These are phyloP conservation scores for Meredithiella fracta DNA, from an alignment of 2,329 filamentous ascomycete species.

Conservation along the genomic window DNA sequence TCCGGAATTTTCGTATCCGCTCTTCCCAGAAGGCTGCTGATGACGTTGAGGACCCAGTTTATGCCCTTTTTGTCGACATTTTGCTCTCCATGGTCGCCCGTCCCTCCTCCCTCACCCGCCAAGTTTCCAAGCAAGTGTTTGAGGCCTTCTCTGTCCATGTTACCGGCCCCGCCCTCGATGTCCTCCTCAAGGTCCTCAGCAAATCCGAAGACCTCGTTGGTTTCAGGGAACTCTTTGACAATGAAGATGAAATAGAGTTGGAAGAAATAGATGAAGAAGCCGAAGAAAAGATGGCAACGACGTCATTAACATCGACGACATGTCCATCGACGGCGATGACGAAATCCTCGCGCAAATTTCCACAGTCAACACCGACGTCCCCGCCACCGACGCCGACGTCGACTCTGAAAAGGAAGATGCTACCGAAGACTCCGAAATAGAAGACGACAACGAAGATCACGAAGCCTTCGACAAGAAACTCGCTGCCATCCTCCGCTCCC, in stretches of 20 bases:
- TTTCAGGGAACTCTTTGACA: constrained; percentile 70
- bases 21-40: constrained; percentile 37
- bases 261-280: constrained; percentile 6
- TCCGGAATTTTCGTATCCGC: constrained; percentile 49
- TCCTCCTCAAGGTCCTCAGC: constrained; percentile 50
- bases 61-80: constrained; percentile 62
- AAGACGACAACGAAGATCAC: constrained; percentile 28
- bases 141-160: constrained; percentile 62
- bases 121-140: constrained; percentile 79
- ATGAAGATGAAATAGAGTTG: constrained; percentile 31
- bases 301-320: constrained; percentile 36
- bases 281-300: constrained; percentile 17
- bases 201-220: constrained; percentile 70
- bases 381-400: constrained; percentile 26
- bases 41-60: constrained; percentile 28
- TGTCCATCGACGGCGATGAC: constrained; percentile 26
- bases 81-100: constrained; percentile 79
- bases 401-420: constrained; percentile 23
- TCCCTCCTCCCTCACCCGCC: constrained; percentile 67
- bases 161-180: constrained; percentile 52
- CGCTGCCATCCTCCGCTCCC: constrained; percentile 60
- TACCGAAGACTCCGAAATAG: constrained; percentile 18
- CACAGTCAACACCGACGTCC: constrained; percentile 24
- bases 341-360: constrained; percentile 18
- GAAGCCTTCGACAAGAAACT: constrained; percentile 55